Base-by-base conservation (phyloP, 1,284 basidiomycete species). In the Farysia itapuensis region DNA sequence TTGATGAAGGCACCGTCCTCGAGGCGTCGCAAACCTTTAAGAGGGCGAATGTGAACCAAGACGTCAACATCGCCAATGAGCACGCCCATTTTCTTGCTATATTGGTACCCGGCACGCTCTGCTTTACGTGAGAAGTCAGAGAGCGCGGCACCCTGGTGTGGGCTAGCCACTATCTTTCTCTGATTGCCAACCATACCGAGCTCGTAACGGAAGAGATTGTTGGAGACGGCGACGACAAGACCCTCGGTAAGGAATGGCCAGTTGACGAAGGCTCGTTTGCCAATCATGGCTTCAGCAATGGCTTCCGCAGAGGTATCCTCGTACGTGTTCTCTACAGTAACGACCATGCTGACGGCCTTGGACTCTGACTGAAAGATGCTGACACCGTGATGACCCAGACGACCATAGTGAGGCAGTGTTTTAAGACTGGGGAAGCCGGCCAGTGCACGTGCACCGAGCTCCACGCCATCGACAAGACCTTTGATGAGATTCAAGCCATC, bases 161-260 rank as follows among this genome's bases (percentile, higher is more conserved):
- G 53, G 21, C 43, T 53, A 36, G 54, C 42, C 28, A 71, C 36
- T 6, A 72, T 45, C 43, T 57, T 60, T 18, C 54, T 42, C 21
- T 46, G 43, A n/a, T 54, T 52, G 21, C 56, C 63, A 21, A 68
- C 54, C 30, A 59, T 42, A 14, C 57, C 63, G 43, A 67, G 52
- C 44, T 72, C 67, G 75, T 93, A 94, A 75, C 84, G 87, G 84
- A 92, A 91, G 60, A 89, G 77, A 36, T 85, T 83, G 77, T 98
- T 92, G 5, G 90, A 93, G 12, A 98, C 82, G 16, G 85, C 88
- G 1, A 86, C 84, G 2, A 97, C 90, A 64, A 86, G 80, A 2
- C 89, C 94, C 78, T 99, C 95, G 66, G 88, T 86, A 35, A 98
- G 80, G 81, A 93, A 98, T 0, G 95, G 95, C 92, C 94, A 98